phyloP scores from a whole-genome alignment of 805 yeast genomes.

The Suhomyces canberraensis region DNA sequence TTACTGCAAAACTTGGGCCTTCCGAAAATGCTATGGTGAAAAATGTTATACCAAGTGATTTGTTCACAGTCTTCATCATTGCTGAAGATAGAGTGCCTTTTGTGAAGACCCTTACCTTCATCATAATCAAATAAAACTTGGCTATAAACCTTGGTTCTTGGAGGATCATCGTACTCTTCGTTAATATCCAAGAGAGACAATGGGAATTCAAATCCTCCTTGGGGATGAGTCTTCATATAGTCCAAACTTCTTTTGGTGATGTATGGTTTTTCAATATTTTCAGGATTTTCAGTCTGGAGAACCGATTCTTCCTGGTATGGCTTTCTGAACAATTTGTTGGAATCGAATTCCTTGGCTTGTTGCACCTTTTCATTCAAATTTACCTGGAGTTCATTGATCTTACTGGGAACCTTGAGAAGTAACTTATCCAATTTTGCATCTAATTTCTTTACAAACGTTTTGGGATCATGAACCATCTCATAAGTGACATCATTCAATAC shows the following conservation, averaged over 20 bases:
- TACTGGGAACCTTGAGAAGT: background rate
- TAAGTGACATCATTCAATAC: constrained; percentile 16
- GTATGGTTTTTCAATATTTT: background rate
- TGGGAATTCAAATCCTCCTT: background rate
- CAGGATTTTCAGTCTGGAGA: background rate
- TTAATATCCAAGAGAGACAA: background rate
- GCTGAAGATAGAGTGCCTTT: constrained; percentile 6
- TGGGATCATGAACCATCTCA: constrained; percentile 20
- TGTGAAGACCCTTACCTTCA: background rate
- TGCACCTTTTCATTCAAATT: background rate
- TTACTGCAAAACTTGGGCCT: no score
- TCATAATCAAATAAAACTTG: constrained; percentile 14
- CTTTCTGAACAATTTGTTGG: no score
- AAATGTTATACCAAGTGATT: constrained; percentile 49
- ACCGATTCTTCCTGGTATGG: background rate
- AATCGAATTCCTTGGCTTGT: background rate
- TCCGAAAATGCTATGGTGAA: no score
- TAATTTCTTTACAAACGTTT: constrained; percentile 1
- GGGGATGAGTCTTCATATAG: background rate
- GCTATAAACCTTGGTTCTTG: constrained; percentile 10
- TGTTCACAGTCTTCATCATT: constrained; percentile 38
- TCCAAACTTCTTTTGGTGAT: background rate
- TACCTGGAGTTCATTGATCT: background rate
- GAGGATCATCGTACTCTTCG: background rate
- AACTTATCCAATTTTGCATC: background rate